Conservation (phyloP, 2,329 filamentous ascomycete species). For the Amphichorda felina region DNA sequence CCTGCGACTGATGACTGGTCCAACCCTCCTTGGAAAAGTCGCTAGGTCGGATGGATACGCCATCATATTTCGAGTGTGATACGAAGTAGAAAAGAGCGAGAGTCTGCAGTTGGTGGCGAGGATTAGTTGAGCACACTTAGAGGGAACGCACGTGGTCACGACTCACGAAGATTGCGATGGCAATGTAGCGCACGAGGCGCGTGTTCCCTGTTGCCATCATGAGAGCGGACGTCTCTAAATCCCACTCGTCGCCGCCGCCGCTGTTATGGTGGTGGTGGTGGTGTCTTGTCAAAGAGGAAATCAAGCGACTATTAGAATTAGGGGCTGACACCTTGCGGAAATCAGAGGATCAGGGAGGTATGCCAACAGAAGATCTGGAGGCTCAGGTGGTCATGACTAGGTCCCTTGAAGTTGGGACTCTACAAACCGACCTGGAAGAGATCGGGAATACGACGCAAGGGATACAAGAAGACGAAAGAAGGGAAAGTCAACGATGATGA, state of each 20-base stretch:
- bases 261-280: not conserved
- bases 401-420: too few relatives aligned
- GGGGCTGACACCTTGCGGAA: too few relatives aligned
- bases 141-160: not conserved
- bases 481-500: too few relatives aligned
- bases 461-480: too few relatives aligned
- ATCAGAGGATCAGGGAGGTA: too few relatives aligned
- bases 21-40: not conserved
- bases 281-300: not conserved
- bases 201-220: conserved; percentile 56
- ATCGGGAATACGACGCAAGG: too few relatives aligned
- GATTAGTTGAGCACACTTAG: too few relatives aligned
- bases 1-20: not conserved
- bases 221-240: conserved; percentile 6
- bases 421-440: too few relatives aligned
- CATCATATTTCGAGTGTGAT: conserved; percentile 42
- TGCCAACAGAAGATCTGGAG: too few relatives aligned
- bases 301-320: too few relatives aligned
- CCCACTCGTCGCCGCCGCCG: too few relatives aligned
- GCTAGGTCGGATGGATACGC: conserved; percentile 13
- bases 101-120: conserved; percentile 32
- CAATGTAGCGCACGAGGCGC: conserved; percentile 65
- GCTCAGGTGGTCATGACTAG: too few relatives aligned
- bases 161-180: conserved; percentile 76
- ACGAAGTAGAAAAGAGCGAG: conserved; percentile 75